Base-by-base conservation (phyloP, 2,329 filamentous ascomycete genomes). In the Colletotrichum navitas region DNA sequence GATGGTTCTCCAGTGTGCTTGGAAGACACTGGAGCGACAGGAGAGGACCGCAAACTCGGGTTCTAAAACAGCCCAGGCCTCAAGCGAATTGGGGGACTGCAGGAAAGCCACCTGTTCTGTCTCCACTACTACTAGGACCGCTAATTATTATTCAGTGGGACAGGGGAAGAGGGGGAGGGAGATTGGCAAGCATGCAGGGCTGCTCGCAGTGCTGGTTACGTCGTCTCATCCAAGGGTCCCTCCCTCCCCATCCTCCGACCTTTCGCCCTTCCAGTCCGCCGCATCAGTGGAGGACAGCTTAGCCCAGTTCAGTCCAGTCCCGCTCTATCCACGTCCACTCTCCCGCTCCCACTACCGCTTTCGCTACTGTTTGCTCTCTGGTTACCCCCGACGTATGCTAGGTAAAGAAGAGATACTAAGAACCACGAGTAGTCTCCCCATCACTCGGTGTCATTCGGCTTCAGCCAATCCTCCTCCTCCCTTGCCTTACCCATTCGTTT, bases 91-190 rank as follows among this genome's bases (percentile, higher is more conserved):
- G 63, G 56, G 67, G 63, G 39, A 49, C 51, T 49, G 41, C 36
- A 56, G 55, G 41, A 71, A 41, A 55, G 67, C 63, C 63, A 67
- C 49, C 36, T 51, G 39, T 61, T 54, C 56, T 26, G 41, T 43
- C 55, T 6, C 67, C 47, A 45, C 67, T 59, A 45, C 67, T 59
- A n/a, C 6, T 59, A 65, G 68, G 24, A 34, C 63, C 55, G 49
- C 63, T 70, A 70, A 68, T 68, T 41, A 68, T 59, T 45, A 55
- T 71, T 71, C 58, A 56, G 52, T 49, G 65, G 26, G 58, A 63
- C 52, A 63, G 68, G 64, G 64, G 24, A 29, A 18, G 24, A 26
- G 21, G 49, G n/a, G n/a, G 16, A 7, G n/a, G n/a, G 16, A 7
- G 26, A 24, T 51, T 16, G 16, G 49, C 34, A 36, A 11, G 8